These are phyloP conservation scores for Cyberlindnera veronae DNA, from an alignment of 805 yeast species.

Conservation along the genomic window DNA sequence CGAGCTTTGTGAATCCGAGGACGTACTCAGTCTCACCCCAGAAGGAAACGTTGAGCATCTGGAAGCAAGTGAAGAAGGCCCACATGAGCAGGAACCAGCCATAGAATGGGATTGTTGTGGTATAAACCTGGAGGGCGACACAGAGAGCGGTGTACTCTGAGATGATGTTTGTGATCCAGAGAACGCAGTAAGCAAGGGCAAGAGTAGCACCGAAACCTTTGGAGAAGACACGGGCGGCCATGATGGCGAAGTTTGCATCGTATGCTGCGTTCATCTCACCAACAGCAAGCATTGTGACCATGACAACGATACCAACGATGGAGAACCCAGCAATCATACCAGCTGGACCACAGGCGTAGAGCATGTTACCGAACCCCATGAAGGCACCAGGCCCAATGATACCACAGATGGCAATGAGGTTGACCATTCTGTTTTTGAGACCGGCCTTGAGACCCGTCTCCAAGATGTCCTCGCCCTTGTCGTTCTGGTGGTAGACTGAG, in stretches of 20 bases:
- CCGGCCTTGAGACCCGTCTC: conserved; percentile 40
- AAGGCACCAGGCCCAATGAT: conserved; percentile 59
- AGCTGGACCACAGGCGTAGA: conserved; percentile 49
- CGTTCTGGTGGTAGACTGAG: conserved; percentile 20
- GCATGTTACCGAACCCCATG: conserved; percentile 51
- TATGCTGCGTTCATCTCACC: conserved; percentile 55
- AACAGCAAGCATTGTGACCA: conserved; percentile 51
- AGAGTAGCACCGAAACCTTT: conserved; percentile 56
- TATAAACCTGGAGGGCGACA: conserved; percentile 46
- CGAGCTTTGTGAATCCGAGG: conserved; percentile 46
- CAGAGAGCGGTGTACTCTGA: conserved; percentile 54
- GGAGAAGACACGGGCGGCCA: conserved; percentile 49
- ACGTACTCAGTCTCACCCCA: conserved; percentile 58
- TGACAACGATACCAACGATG: conserved; percentile 49
- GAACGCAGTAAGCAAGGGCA: conserved; percentile 49
- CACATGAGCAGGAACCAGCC: conserved; percentile 54
- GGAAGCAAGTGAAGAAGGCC: conserved; percentile 47
- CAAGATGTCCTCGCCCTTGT: conserved; percentile 28
- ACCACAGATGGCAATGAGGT: conserved; percentile 52
- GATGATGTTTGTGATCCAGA: conserved; percentile 55
- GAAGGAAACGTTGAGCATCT: conserved; percentile 46
- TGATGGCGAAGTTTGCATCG: conserved; percentile 51
- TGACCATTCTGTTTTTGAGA: conserved; percentile 47
- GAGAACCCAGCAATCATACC: conserved; percentile 50
- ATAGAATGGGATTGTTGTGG: conserved; percentile 49